phyloP scores from a whole-genome alignment of 331 rosid species.

The Cucumis variabilis region DNA sequence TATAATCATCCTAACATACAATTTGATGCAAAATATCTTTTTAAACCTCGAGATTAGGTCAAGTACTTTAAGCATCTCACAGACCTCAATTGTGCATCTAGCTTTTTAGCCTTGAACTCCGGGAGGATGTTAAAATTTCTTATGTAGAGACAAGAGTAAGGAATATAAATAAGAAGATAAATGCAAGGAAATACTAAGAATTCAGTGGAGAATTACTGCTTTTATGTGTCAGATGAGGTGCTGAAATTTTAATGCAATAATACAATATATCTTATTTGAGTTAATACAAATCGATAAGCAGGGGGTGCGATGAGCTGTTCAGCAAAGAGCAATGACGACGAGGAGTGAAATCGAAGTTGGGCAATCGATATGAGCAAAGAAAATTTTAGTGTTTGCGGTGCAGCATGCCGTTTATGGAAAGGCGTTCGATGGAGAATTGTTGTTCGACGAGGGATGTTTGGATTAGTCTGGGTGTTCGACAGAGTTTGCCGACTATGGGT shows the following conservation, averaged over 20 bases:
- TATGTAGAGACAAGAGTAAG: neutral
- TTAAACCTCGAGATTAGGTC: neutral
- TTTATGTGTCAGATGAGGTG: neutral
- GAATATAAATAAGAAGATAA: neutral
- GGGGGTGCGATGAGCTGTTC: too few relatives aligned
- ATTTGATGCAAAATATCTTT: neutral
- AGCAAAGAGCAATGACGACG: too few relatives aligned
- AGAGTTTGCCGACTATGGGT: too few relatives aligned
- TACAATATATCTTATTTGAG: neutral
- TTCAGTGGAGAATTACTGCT: neutral
- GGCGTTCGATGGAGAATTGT: too few relatives aligned
- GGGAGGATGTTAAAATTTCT: neutral
- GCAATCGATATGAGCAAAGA: too few relatives aligned
- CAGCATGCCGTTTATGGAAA: too few relatives aligned
- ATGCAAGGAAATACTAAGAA: neutral
- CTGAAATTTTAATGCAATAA: neutral
- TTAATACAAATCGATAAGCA: too few relatives aligned
- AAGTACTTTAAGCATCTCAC: neutral
- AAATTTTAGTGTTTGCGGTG: too few relatives aligned
- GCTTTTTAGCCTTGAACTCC: neutral
- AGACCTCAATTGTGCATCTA: neutral
- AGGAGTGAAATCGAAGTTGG: too few relatives aligned
- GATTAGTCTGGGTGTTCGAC: too few relatives aligned
- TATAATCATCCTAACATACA: conserved; percentile 64
- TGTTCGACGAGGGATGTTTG: too few relatives aligned